Percentiles rank a stretch among this genome's conserved stretches.
phyloP scores from a whole-genome alignment of 805 yeast species.

The Starmerella riodocensis region DNA sequence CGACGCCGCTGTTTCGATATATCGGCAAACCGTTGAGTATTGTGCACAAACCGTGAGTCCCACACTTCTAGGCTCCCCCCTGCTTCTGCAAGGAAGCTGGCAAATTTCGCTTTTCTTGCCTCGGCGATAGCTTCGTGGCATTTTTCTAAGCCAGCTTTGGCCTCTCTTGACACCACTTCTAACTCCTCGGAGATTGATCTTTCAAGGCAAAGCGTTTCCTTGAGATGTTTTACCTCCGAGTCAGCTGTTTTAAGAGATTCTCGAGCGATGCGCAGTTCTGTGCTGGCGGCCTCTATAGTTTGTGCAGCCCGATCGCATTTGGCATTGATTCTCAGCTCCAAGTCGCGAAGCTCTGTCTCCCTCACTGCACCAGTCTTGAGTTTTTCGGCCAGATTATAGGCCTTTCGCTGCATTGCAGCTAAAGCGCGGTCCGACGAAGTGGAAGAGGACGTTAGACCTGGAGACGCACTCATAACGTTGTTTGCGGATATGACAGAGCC shows the following conservation, averaged over 20 bases:
- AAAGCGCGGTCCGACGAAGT: constrained; percentile 14
- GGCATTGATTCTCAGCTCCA: constrained; percentile 10
- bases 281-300: constrained; percentile 3
- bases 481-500: constrained; percentile 77
- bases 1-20: constrained; percentile 48
- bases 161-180: neutral
- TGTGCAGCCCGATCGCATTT: constrained; percentile 2
- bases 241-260: constrained; percentile 7
- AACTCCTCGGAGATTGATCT: neutral
- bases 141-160: neutral
- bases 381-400: constrained; percentile 14
- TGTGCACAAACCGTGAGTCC: constrained; percentile 9
- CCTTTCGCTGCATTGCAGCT: constrained; percentile 16
- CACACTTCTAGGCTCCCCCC: constrained; percentile 15
- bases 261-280: constrained; percentile 3
- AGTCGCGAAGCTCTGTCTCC: constrained; percentile 31
- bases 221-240: neutral
- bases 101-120: constrained; percentile 6
- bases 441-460: neutral
- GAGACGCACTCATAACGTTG: constrained; percentile 82
- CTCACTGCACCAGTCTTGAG: constrained; percentile 24
- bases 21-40: constrained; percentile 43
- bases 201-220: too few relatives aligned
- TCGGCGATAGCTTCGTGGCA: neutral
- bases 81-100: constrained; percentile 8